Conservation (phyloP, 192 early-diverging fungal genomes). For the Gryganskiella cystojenkinii region DNA sequence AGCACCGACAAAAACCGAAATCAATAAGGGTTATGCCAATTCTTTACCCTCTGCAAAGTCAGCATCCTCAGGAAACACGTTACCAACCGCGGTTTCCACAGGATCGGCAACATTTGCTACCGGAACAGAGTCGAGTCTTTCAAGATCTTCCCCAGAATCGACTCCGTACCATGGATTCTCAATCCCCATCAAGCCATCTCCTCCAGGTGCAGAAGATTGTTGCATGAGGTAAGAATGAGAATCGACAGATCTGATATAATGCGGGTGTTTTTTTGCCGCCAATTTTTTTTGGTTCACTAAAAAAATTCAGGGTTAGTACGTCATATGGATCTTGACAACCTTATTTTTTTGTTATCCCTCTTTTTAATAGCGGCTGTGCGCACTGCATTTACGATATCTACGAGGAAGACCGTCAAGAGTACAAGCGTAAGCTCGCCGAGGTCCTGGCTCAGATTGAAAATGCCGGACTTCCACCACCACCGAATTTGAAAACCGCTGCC, state of each 20-base stretch:
- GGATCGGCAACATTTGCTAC: constrained; percentile 13
- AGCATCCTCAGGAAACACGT: constrained; percentile 8
- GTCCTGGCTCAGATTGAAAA: constrained; percentile 24
- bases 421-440: constrained; percentile 20
- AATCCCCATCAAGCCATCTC: constrained; percentile 34
- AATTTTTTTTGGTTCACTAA: not conserved
- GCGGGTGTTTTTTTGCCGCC: not conserved
- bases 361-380: constrained; percentile 32
- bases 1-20: constrained; percentile 3
- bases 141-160: constrained; percentile 1
- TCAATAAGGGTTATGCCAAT: constrained; percentile 19
- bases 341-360: not conserved
- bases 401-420: constrained; percentile 46
- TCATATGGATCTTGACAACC: not conserved
- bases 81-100: constrained; percentile 19
- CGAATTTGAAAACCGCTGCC: not conserved
- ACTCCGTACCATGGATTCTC: constrained; percentile 33
- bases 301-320: no score
- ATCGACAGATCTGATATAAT: not conserved
- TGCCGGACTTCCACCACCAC: constrained; percentile 40
- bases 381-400: constrained; percentile 49
- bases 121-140: constrained; percentile 9
- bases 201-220: constrained; percentile 47
- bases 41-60: not conserved
- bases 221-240: constrained; percentile 42